Conservation (phyloP, 2,329 filamentous ascomycete genomes). For the Parastagonospora nodorum region DNA sequence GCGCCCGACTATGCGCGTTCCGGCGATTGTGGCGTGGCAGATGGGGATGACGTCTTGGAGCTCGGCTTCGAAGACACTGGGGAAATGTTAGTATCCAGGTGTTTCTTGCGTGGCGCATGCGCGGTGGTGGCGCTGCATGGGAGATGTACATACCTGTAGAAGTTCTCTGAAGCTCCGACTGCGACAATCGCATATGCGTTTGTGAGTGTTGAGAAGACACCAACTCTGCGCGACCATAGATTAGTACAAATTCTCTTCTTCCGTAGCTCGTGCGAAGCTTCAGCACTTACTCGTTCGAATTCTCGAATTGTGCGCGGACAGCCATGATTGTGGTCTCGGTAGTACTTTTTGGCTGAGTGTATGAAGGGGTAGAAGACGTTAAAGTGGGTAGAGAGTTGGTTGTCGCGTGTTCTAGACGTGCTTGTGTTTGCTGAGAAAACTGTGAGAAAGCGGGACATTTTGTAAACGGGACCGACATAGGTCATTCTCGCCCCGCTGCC, state of each 20-base stretch:
- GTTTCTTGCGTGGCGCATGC: neutral
- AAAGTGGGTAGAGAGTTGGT: conserved; percentile 1
- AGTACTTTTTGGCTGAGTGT: neutral
- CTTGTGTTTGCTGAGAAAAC: conserved; percentile 26
- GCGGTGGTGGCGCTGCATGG: neutral
- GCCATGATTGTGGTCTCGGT: conserved; percentile 49
- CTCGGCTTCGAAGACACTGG: conserved; percentile 93
- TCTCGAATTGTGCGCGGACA: conserved; percentile 73
- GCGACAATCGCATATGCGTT: conserved; percentile 97
- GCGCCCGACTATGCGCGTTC: conserved; percentile 92
- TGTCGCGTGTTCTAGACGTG: conserved; percentile 13
- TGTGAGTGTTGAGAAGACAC: conserved; percentile 94
- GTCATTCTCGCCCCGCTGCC: conserved; percentile 24
- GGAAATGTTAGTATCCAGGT: conserved; percentile 20
- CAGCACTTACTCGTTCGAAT: conserved; percentile 79
- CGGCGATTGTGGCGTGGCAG: conserved; percentile 93
- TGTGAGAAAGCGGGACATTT: conserved; percentile 26
- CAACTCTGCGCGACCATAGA: conserved; percentile 67
- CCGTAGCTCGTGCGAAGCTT: conserved; percentile 1
- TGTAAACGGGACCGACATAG: too few relatives aligned
- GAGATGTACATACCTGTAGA: conserved; percentile 72
- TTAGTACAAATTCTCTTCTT: conserved; percentile 13
- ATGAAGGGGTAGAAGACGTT: neutral
- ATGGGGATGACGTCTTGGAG: conserved; percentile 97
- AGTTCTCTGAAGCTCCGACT: conserved; percentile 95